Base-by-base conservation (phyloP, 352 stramenopile species). In the Phytopythium vexans region DNA sequence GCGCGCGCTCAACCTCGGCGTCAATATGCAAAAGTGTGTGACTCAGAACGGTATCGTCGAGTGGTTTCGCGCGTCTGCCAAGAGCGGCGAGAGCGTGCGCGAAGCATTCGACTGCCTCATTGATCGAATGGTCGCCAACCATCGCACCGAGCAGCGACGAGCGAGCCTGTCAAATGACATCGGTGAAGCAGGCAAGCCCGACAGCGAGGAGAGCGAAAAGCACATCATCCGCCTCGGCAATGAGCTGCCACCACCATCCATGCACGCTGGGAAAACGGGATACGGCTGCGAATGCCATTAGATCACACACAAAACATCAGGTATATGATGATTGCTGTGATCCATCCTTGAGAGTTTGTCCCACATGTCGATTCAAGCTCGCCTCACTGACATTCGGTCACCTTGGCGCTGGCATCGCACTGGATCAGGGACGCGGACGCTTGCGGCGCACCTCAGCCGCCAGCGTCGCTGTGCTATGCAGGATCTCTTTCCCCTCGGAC, bases 21-120 rank as follows among this genome's bases (percentile, higher is more conserved):
- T 89, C 1, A 89, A 77, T 21, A 92, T 95, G 82, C 82, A 93
- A 50, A 93, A 94, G 52, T 92, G 83, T 42, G 78, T 92, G 9
- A 66, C 66, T 32, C 67, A 71, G 45, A 89, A 85, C 55, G 70
- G 76, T 12, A 92, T 92, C 41, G 48, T 89, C 10, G 79, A 92
- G 56, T 92, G 82, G 82, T 92, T 90, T 49, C 77, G 79, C 15
- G 64, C 74, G 14, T 92, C 82, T 0, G 82, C 82, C 12, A 92
- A 92, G 64, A 88, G 62, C 43, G 82, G 80, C 15, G 73, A 92
- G 35, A 71, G 69, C 8, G 47, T 92, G 45, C 46, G 74, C 11
- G 77, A 88, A 12, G 77, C 79, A 0, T 90, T 92, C 52, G 38
- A 72, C 38, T 86, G 74, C 43, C 48, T 92, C 4, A 60, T 92